These are phyloP conservation scores for Fusarium abutilonis DNA, from an alignment of 2,329 filamentous ascomycete species.

Conservation along the genomic window DNA sequence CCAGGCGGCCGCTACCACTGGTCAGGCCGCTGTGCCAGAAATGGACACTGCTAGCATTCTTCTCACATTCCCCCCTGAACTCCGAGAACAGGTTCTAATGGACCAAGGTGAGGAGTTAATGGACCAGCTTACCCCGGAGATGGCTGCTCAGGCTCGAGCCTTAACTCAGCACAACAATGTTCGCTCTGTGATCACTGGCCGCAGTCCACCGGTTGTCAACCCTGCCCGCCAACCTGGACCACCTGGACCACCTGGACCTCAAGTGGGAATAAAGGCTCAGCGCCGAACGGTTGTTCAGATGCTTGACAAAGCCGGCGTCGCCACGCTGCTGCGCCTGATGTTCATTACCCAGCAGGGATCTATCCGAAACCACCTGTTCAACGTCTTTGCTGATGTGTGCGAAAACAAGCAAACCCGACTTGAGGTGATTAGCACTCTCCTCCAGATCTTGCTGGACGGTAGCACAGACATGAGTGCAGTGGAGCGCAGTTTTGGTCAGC, in stretches of 20 bases:
- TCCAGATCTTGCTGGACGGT: constrained; percentile 95
- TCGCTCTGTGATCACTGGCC: constrained; percentile 46
- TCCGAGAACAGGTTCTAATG: constrained; percentile 87
- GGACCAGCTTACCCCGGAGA: constrained; percentile 82
- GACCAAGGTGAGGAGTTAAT: constrained; percentile 92
- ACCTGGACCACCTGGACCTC: constrained; percentile 51
- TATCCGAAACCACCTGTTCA: constrained; percentile 83
- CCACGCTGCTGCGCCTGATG: constrained; percentile 97
- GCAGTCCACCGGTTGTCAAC: constrained; percentile 44
- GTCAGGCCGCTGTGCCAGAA: constrained; percentile 69
- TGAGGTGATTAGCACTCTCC: constrained; percentile 90
- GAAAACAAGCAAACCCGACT: constrained; percentile 96
- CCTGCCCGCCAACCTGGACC: constrained; percentile 36
- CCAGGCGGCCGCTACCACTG: constrained; percentile 64
- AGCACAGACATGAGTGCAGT: constrained; percentile 93
- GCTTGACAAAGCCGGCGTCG: constrained; percentile 94
- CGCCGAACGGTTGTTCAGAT: constrained; percentile 91
- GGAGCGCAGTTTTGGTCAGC: constrained; percentile 92
- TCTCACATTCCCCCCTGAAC: constrained; percentile 83
- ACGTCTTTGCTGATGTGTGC: constrained; percentile 89
- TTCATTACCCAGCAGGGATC: constrained; percentile 94
- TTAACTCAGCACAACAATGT: constrained; percentile 59
- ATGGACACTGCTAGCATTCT: constrained; percentile 96
- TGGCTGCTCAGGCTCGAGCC: constrained; percentile 85
- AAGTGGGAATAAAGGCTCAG: constrained; percentile 70